Base-by-base conservation (phyloP, 192 early-diverging fungal genomes). In the Entomortierella lignicola region DNA sequence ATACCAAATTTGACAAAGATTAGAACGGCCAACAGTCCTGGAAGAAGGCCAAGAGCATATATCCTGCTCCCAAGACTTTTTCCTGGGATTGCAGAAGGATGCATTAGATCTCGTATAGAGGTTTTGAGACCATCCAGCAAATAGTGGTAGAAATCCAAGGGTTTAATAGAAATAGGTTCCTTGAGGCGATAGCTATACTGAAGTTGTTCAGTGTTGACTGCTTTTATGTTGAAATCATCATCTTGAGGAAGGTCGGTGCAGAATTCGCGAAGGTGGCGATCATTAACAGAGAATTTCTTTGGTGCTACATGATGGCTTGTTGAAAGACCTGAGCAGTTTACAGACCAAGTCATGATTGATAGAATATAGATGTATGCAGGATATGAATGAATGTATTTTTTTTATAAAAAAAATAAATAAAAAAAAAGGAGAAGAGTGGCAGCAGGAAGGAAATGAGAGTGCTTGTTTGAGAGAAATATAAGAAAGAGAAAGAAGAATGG, bases 251-350 rank as follows among this genome's bases (percentile, higher is more conserved):
- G 11, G 56, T 17, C 25, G 37, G 47, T 17, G 32, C 58, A 74
- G 26, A 74, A 66, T 52, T 74, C 72, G 41, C 29, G 63, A 66
- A 74, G 64, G 30, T 74, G 72, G 8, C 58, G 52, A 20, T 62
- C 52, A 8, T 30, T 21, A 41, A 67, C 32, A 31, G 30, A 8
- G 18, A 43, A 25, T 32, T 67, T 66, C 43, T 66, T 58, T 55
- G 64, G 52, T 29, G 30, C 17, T 26, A 48, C 55, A 20, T 8
- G 55, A 32, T 52, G 13, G 20, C 25, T 15, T 56, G 53, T 10
- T n/a, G 39, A 18, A 6, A 0, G 47, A 37, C 37, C 31, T 11
- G 60, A 56, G 37, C 37, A 65, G 21, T 59, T 54, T 2, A 59
- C 53, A 32, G 63, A 53, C 63, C 62, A 73, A 26, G 55, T 51